A percentile compares a stretch with the other conserved stretches of the same genome.
Conservation (phyloP, 768 basidiomycete genomes). For the Lactarius hengduanensis region DNA sequence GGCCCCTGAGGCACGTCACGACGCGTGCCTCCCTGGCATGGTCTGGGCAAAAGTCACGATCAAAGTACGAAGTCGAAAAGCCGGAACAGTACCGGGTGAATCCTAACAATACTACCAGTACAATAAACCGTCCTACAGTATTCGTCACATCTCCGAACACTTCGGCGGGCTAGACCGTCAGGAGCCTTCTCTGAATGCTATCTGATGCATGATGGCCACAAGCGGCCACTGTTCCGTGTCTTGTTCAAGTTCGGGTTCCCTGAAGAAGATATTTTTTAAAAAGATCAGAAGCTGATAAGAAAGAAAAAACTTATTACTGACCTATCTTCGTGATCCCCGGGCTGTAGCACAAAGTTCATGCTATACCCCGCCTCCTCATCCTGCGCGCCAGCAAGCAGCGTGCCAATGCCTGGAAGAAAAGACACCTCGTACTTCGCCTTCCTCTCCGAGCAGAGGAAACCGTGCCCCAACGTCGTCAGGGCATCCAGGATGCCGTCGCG, state of each 20-base stretch:
- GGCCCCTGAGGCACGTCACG: too few species aligned
- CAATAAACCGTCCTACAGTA: not conserved
- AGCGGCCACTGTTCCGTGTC: slow-evolving; percentile 3
- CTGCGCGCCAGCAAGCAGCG: slow-evolving; percentile 11
- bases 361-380: slow-evolving; percentile 5
- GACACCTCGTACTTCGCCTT: slow-evolving; percentile 19
- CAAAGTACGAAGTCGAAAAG: too few species aligned
- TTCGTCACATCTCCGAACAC: not conserved
- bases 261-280: too few species aligned
- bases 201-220: slow-evolving; percentile 22
- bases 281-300: not conserved
- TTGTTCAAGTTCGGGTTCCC: not conserved
- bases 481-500: slow-evolving; percentile 7
- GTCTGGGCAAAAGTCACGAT: too few species aligned
- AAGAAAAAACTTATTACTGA: not conserved
- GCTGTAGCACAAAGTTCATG: slow-evolving; percentile 22
- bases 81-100: too few species aligned
- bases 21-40: too few species aligned
- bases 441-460: slow-evolving; percentile 9
- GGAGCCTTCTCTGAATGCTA: slow-evolving; percentile 5
- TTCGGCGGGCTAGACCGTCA: not conserved
- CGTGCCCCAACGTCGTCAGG: slow-evolving; percentile 8
- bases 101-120: not conserved
- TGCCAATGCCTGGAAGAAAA: slow-evolving; percentile 8
- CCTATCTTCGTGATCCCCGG: slow-evolving; percentile 1